Conservation (phyloP, 768 basidiomycete genomes). For the Wakefieldia striispora region DNA sequence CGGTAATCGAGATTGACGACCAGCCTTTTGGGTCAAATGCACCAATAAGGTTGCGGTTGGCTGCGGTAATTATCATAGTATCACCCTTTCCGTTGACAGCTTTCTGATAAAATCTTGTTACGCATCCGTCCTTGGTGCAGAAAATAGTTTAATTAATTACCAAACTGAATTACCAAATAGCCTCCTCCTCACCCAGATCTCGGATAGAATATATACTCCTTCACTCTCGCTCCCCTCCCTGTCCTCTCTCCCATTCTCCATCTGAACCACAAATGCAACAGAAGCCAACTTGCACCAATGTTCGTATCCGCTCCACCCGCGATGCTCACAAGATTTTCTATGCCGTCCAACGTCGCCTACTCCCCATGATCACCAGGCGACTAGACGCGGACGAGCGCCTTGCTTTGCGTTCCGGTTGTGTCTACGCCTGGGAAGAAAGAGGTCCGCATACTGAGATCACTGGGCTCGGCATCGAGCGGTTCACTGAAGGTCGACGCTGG, state of each 20-base stretch:
- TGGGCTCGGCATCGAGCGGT: conserved; percentile 79
- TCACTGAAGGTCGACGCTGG: conserved; percentile 83
- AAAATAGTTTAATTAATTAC: conserved; percentile 41
- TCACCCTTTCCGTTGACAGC: conserved; percentile 23
- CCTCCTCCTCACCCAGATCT: conserved; percentile 29
- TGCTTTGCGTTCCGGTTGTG: conserved; percentile 43
- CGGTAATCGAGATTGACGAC: conserved; percentile 43
- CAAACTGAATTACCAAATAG: conserved; percentile 32
- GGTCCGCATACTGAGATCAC: conserved; percentile 72
- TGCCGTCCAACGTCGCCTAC: conserved; percentile 58
- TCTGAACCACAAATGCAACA: conserved; percentile 50
- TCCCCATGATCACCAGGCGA: conserved; percentile 74
- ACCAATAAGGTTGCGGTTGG: conserved; percentile 36
- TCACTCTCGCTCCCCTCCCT: conserved; percentile 16
- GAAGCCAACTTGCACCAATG: conserved; percentile 62
- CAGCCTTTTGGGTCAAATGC: conserved; percentile 39
- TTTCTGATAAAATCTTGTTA: conserved; percentile 28
- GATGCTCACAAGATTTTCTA: conserved; percentile 84
- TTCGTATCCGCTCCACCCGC: conserved; percentile 71
- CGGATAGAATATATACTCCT: conserved; percentile 31
- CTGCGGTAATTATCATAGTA: conserved; percentile 26
- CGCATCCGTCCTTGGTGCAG: conserved; percentile 15
- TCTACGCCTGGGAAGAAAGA: conserved; percentile 72
- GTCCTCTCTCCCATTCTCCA: conserved; percentile 12
- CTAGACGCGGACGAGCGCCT: conserved; percentile 75